A percentile compares a stretch with the other conserved stretches of the same genome.
phyloP scores from a whole-genome alignment of 345 rosid species.

The Rhodamnia rubescens region DNA sequence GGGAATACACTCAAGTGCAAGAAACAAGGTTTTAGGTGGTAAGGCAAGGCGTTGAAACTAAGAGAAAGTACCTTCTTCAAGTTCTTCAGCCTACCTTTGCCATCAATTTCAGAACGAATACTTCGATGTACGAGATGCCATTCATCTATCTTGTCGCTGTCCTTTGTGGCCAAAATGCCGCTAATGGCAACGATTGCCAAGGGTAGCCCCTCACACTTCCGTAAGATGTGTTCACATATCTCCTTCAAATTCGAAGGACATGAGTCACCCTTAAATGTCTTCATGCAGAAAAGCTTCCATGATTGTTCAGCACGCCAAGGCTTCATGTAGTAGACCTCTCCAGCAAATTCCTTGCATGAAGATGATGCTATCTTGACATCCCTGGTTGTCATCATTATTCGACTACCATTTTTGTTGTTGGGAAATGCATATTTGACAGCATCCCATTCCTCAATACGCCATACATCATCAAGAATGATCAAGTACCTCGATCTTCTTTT shows the following conservation, averaged over 20 bases:
- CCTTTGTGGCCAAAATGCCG: slow-evolving; percentile 16
- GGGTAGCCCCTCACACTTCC: slow-evolving; percentile 1
- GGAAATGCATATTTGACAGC: slow-evolving; percentile 9
- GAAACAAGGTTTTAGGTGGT: slow-evolving; percentile 1
- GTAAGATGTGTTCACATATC: background rate
- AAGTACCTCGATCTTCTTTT: background rate
- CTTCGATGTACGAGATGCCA: slow-evolving; percentile 8
- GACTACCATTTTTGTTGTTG: background rate
- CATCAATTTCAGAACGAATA: slow-evolving; percentile 2
- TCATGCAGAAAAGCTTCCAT: slow-evolving; percentile 7
- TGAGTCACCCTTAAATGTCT: slow-evolving; percentile 1
- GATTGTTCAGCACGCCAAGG: slow-evolving; percentile 3
- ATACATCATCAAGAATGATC: slow-evolving; percentile 11
- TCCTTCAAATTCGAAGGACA: slow-evolving; percentile 8
- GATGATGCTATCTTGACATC: slow-evolving; percentile 4
- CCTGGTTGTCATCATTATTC: slow-evolving; percentile 16
- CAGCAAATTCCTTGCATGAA: background rate
- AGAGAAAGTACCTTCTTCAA: background rate
- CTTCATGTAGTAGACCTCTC: background rate
- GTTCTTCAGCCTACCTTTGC: background rate
- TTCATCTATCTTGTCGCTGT: slow-evolving; percentile 1
- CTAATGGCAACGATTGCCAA: slow-evolving; percentile 11
- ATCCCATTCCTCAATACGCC: slow-evolving; percentile 8
- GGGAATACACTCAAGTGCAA: slow-evolving; percentile 12
- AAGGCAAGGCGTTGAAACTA: background rate